phyloP scores from a whole-genome alignment of 2,329 filamentous ascomycete species.

The Xylaria sp. region DNA sequence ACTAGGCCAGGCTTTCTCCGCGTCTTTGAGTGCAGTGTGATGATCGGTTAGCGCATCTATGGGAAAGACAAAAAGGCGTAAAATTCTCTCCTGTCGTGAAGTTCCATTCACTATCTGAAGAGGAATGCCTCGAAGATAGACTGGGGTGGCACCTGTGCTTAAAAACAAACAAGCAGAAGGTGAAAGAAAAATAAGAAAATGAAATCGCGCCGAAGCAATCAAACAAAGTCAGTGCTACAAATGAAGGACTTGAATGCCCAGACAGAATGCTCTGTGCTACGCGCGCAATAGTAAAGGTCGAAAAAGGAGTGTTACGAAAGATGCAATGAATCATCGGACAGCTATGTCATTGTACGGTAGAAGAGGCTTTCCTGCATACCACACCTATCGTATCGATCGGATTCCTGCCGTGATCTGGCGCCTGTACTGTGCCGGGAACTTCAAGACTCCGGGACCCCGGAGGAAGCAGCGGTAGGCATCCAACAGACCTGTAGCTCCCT shows the following conservation, averaged over 20 bases:
- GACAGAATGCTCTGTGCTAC: not conserved
- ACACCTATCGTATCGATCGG: no score
- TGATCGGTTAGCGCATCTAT: constrained; percentile 11
- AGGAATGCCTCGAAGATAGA: not conserved
- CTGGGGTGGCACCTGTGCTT: not conserved
- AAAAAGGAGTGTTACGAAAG: not conserved
- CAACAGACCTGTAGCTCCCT: not conserved
- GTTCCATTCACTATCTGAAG: not conserved
- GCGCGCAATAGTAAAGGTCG: not conserved
- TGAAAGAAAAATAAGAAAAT: not conserved
- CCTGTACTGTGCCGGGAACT: not conserved
- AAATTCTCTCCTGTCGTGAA: not conserved
- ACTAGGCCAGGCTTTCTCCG: not conserved
- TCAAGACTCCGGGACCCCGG: constrained; percentile 16
- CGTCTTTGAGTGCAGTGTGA: not conserved
- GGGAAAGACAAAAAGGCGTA: not conserved
- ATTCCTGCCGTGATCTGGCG: no score
- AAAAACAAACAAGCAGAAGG: not conserved
- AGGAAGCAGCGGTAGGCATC: not conserved
- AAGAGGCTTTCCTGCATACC: no score
- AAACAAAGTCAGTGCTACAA: not conserved
- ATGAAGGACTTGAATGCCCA: not conserved
- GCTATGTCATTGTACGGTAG: no score
- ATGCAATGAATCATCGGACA: no score
- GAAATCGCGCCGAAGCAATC: not conserved